Evolutionary conservation across 1,139 yeast genomes (phyloP), one percentile per base, ranked within the genome.

Genomic region (Hyphopichia wangnamkhiaoensis): DNA sequence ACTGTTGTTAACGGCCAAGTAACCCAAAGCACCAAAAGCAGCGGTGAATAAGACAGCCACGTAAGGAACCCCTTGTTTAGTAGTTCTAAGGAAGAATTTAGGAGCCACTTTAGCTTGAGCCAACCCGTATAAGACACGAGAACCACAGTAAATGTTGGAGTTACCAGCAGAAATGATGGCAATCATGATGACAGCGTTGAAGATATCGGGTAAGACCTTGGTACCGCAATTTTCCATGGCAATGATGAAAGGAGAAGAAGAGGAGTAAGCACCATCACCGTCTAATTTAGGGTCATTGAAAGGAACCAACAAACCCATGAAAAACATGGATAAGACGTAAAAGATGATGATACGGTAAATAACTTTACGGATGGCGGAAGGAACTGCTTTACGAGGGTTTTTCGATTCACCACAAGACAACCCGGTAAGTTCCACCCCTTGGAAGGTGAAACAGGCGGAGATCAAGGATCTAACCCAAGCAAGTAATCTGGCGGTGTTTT

Each of bases 391-490:
- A 58, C 86, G 74, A 41, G 97, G 96, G 62, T 87, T 85, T 37
- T 78, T 74, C 36, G 93, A 78, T 65, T 91, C 97, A 58, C 96
- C 95, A 15, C 95, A 93, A 4, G 95, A 80, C 41, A 91, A 79
- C 52, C 95, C 96, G 23, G 87, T 86, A 49, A 87, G 75, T 63
- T 91, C 97, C 45, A 76, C 72, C 59, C 94, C 94, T 64, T 83
- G 79, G 51, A 85, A 84, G 33, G 95, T 84, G 67, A 89, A 89
- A 46, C 88, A 88, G 29, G 91, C 83, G 45, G 74, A 76, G 45
- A 84, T 77, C 50, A 84, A 60, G 44, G 80, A 67, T 48, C 82
- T 70, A 59, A 70, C 76, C 85, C 86, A 82, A 33, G 85, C 88
- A 41, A 82, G 68, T 53, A 83, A 82, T 50, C 81, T 69, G 38